Conservation (phyloP, 768 basidiomycete species). For the Phaeolepiota aurea region DNA sequence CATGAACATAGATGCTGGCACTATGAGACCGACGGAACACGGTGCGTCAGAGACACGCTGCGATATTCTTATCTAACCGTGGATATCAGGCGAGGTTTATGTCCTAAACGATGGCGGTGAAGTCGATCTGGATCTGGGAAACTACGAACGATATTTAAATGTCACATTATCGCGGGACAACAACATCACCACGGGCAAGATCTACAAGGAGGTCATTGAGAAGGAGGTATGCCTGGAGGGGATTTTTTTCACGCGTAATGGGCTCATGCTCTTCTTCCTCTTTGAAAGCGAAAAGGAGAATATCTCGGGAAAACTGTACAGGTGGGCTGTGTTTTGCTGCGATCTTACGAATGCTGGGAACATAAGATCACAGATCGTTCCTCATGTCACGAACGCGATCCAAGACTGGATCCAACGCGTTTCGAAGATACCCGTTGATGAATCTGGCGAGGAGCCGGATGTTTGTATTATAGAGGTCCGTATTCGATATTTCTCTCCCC, state of each 20-base stretch:
- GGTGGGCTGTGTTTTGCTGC: conserved; percentile 28
- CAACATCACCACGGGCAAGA: conserved; percentile 98
- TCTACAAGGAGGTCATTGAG: conserved; percentile 94
- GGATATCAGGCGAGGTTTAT: conserved; percentile 79
- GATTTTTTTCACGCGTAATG: conserved; percentile 1
- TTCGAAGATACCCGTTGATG: conserved; percentile 89
- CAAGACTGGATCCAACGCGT: conserved; percentile 99
- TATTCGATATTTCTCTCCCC: conserved; percentile 2
- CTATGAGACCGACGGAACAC: conserved; percentile 97
- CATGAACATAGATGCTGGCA: conserved; percentile 99
- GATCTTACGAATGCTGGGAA: neutral
- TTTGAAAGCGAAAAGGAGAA: conserved; percentile 62
- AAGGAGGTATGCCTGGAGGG: conserved; percentile 67
- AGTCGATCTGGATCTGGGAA: conserved; percentile 95
- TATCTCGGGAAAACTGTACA: conserved; percentile 98
- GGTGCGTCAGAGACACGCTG: conserved; percentile 40
- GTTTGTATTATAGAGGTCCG: conserved; percentile 94
- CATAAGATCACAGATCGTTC: conserved; percentile 60
- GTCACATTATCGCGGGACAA: conserved; percentile 92
- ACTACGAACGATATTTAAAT: conserved; percentile 96
- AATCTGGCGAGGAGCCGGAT: conserved; percentile 87
- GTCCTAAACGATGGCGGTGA: conserved; percentile 98
- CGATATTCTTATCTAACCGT: neutral
- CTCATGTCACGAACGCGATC: conserved; percentile 93
- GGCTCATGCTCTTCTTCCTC: neutral